Conservation (phyloP, 75 land plant species). For the Chamaecyparis obtusa region DNA sequence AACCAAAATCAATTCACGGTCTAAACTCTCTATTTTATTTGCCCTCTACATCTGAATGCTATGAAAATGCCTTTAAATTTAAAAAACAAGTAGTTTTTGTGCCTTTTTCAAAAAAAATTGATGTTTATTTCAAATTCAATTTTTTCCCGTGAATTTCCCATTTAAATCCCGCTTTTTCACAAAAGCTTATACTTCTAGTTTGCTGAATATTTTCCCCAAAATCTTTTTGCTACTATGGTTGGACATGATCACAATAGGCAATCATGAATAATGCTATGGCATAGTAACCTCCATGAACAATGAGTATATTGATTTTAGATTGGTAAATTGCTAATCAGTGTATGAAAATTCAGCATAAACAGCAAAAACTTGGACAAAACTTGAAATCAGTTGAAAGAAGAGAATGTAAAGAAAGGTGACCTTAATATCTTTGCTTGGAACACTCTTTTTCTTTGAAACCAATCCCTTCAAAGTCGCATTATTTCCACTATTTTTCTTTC, state of each 20-base stretch:
- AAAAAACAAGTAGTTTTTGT: too few relatives aligned
- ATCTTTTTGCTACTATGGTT: background rate
- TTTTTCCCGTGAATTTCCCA: too few relatives aligned
- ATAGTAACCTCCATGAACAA: background rate
- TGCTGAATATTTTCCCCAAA: too few relatives aligned
- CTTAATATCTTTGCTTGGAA: slow-evolving; percentile 41
- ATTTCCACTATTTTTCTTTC: slow-evolving; percentile 27
- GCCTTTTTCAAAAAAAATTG: too few relatives aligned
- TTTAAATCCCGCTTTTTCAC: too few relatives aligned
- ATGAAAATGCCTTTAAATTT: too few relatives aligned
- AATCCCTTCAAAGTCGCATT: slow-evolving; percentile 19
- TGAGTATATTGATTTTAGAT: background rate
- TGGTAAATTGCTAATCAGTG: background rate
- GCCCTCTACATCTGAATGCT: too few relatives aligned
- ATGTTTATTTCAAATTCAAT: too few relatives aligned
- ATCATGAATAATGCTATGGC: background rate
- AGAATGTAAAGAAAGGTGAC: slow-evolving; percentile 9
- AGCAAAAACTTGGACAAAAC: background rate
- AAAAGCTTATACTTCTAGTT: too few relatives aligned
- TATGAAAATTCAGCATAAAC: too few relatives aligned
- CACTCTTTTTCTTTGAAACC: slow-evolving; percentile 35
- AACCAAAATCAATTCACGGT: too few relatives aligned
- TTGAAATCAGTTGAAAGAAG: background rate
- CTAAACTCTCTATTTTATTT: too few relatives aligned
- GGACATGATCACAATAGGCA: slow-evolving; percentile 1